Evolutionary conservation across 106 monocot species (phyloP), one percentile per base, ranked within the genome.

Genomic region (Acorus calamus): DNA sequence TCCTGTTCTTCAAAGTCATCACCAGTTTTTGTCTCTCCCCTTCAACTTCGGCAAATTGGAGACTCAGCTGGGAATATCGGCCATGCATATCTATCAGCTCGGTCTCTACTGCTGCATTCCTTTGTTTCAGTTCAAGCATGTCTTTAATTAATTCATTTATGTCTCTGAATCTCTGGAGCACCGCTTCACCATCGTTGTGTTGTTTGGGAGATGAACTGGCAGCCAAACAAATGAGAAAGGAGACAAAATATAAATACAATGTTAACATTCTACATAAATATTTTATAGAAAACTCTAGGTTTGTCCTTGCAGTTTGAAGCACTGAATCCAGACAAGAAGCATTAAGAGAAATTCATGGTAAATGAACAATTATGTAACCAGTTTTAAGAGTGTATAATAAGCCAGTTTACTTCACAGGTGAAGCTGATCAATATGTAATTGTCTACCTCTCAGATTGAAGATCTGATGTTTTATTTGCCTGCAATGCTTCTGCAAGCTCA

Each of bases 1-100:
- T 71, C 60, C 6, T 5, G 14, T 74, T 98, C 66, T 98, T 98
- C 11, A 92, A 53, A 44, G 78, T 81, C 98, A 88, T 92, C 53
- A 81, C 42, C 8, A 98, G 88, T 49, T 88, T 92, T 67, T 98
- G 92, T 46, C 98, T 79, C 79, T 98, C 92, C 44, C 92, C 98
- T 81, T 98, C 98, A 2, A 98, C 85, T 79, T 98, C 98, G 2
- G 98, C 91, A 68, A 98, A 88, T 63, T 86, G 80, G 54, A 98
- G 65, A 63, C 98, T 98, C 9, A 98, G 90, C 53, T 92, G 83
- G 8, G 98, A 88, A 72, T 92, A 98, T 6, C 92, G 78, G 14
- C 63, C 64, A 10, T 98, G 98, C 92, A 92, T 92, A 48, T 98
- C 98, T 66, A 79, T 83, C n/a, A 98, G 77, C 72, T 98, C 92